These are phyloP conservation scores for Microbotryomycetes sp. DNA, from an alignment of 1,284 basidiomycete species.

Conservation along the genomic window DNA sequence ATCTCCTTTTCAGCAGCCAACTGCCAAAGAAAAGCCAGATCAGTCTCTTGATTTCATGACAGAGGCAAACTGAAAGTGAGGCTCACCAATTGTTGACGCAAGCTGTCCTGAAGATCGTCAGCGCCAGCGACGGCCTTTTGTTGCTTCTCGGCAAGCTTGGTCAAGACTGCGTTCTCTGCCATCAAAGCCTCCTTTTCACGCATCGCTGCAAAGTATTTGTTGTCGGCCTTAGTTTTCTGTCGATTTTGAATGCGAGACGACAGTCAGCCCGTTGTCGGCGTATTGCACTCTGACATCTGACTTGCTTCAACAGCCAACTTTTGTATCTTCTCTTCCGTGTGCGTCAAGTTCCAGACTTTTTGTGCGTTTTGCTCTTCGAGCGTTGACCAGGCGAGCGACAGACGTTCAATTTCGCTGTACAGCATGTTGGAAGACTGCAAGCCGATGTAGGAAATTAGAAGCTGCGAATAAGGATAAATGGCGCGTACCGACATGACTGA, in stretches of 20 bases:
- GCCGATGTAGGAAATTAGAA: too few species aligned
- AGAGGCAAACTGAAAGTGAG: background rate
- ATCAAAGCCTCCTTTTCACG: slow-evolving; percentile 78
- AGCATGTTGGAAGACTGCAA: slow-evolving; percentile 62
- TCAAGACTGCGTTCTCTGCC: slow-evolving; percentile 62
- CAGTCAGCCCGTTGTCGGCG: slow-evolving; percentile 30
- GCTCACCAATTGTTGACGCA: slow-evolving; percentile 54
- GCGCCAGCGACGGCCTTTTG: slow-evolving; percentile 64
- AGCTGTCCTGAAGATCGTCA: slow-evolving; percentile 57
- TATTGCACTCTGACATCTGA: background rate
- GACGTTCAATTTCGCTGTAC: slow-evolving; percentile 75
- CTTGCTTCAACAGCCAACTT: slow-evolving; percentile 42
- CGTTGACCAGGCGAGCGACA: slow-evolving; percentile 81
- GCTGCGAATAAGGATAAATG: background rate
- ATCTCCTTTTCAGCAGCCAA: slow-evolving; percentile 49
- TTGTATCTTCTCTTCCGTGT: slow-evolving; percentile 65
- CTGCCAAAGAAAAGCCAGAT: slow-evolving; percentile 40
- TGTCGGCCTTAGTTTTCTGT: slow-evolving; percentile 85
- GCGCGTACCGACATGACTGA: slow-evolving; percentile 35
- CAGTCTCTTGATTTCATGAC: background rate
- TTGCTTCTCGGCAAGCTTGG: slow-evolving; percentile 66
- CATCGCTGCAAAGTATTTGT: slow-evolving; percentile 88
- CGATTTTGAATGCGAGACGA: background rate
- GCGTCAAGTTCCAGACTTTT: slow-evolving; percentile 73
- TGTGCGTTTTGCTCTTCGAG: slow-evolving; percentile 72